Conservation (phyloP, 2,329 filamentous ascomycete species). For the Raffaelea deltoideospora region DNA sequence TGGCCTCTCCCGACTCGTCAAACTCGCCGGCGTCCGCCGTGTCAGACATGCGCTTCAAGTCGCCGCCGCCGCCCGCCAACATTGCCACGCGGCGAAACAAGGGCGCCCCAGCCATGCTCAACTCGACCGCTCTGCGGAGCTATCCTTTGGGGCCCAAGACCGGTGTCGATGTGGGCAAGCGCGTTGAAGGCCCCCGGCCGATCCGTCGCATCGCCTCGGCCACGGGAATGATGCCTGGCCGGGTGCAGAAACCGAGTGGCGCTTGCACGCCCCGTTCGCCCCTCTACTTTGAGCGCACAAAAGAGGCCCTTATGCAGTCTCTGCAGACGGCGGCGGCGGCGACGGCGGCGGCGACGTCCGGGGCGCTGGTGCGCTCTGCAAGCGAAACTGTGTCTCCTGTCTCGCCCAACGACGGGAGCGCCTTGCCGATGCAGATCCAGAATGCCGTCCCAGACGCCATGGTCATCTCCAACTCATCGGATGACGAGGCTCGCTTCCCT, state of each 20-base stretch:
- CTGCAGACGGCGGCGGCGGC: conserved; percentile 15
- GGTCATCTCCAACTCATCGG: conserved; percentile 1
- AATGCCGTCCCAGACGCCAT: not conserved
- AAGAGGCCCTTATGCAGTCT: conserved; percentile 24
- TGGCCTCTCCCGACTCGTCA: conserved; percentile 17
- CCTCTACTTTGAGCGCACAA: conserved; percentile 27
- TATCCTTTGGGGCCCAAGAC: conserved; percentile 30
- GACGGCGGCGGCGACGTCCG: conserved; percentile 17
- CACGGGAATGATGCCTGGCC: conserved; percentile 23
- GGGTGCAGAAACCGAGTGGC: conserved; percentile 24
- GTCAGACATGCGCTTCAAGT: conserved; percentile 26
- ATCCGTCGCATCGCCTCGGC: conserved; percentile 40
- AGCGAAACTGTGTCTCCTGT: conserved; percentile 4
- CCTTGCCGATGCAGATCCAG: not conserved
- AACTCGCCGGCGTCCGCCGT: conserved; percentile 14
- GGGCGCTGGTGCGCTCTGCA: conserved; percentile 17
- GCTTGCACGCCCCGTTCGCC: conserved; percentile 25
- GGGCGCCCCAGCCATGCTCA: conserved; percentile 32
- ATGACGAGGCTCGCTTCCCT: conserved; percentile 2
- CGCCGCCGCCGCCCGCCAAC: conserved; percentile 33
- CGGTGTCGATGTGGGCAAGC: conserved; percentile 28
- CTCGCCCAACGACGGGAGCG: not conserved
- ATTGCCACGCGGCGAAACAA: conserved; percentile 38
- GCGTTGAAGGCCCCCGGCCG: conserved; percentile 28
- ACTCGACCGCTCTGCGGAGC: conserved; percentile 27